phyloP scores from a whole-genome alignment of 2,329 filamentous ascomycete genomes.

The Neofusicoccum parvum region DNA sequence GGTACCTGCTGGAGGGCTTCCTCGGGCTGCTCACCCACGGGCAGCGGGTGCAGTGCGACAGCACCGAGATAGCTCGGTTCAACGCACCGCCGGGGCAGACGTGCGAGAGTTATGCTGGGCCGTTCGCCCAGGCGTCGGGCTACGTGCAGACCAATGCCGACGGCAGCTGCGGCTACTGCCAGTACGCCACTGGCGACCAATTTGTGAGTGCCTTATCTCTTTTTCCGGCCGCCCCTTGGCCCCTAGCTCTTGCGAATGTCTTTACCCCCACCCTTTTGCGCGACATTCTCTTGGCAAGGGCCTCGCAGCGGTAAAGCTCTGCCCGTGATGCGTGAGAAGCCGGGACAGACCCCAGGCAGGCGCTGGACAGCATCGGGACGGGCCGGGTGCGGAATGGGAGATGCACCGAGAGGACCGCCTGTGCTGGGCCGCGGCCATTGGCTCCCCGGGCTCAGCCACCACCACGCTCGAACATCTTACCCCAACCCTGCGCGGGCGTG shows the following conservation, averaged over 20 bases:
- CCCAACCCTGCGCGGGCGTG: background rate
- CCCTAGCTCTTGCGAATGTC: background rate
- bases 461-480: conserved; percentile 1
- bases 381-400: conserved; percentile 19
- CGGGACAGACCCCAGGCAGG: background rate
- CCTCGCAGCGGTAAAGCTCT: background rate
- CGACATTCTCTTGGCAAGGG: background rate
- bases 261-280: conserved; percentile 2
- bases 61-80: conserved; percentile 63
- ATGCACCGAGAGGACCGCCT: conserved; percentile 1
- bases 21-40: conserved; percentile 59
- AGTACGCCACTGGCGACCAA: conserved; percentile 62
- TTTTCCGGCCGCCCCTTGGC: background rate
- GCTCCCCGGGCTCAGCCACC: conserved; percentile 1
- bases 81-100: conserved; percentile 59
- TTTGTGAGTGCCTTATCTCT: conserved; percentile 41
- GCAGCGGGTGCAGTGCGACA: conserved; percentile 58
- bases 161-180: conserved; percentile 66
- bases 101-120: conserved; percentile 61
- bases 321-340: conserved; percentile 9
- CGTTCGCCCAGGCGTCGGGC: conserved; percentile 59
- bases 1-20: conserved; percentile 66
- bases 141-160: conserved; percentile 60
- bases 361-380: conserved; percentile 11
- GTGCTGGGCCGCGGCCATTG: background rate